Evolutionary conservation across 805 yeast genomes (phyloP).

Genomic region (Zygoascus bituminiphila): DNA sequence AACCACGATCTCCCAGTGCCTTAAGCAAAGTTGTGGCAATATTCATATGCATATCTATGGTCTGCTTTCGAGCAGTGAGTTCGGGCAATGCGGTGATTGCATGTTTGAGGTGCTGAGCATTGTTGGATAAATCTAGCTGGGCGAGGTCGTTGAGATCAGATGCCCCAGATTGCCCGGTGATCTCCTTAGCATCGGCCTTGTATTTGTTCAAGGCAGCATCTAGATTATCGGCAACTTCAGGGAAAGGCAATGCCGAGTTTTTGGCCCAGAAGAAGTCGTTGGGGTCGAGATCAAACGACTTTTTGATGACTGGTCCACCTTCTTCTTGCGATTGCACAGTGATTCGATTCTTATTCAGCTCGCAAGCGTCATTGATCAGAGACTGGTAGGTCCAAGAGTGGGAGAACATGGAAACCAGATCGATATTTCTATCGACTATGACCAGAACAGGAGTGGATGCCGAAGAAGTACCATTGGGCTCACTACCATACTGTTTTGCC

Average conservation of each 20-base stretch:
- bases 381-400: slow-evolving; percentile 99
- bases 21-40: slow-evolving; percentile 76
- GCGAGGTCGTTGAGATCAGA: slow-evolving; percentile 69
- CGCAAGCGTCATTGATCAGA: slow-evolving; percentile 87
- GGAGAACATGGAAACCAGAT: slow-evolving; percentile 85
- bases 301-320: slow-evolving; percentile 31
- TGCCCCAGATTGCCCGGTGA: slow-evolving; percentile 69
- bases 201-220: slow-evolving; percentile 74
- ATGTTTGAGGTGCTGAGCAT: slow-evolving; percentile 37
- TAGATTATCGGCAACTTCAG: slow-evolving; percentile 97
- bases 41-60: slow-evolving; percentile 95
- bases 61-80: slow-evolving; percentile 74
- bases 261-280: slow-evolving; percentile 85
- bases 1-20: slow-evolving; percentile 74
- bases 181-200: slow-evolving; percentile 78
- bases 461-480: slow-evolving; percentile 22
- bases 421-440: slow-evolving; percentile 80
- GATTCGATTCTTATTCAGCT: slow-evolving; percentile 66
- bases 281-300: slow-evolving; percentile 82
- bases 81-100: slow-evolving; percentile 93
- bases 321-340: slow-evolving; percentile 29
- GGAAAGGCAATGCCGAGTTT: slow-evolving; percentile 85
- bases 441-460: slow-evolving; percentile 71
- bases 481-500: slow-evolving; percentile 6
- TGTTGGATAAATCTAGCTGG: slow-evolving; percentile 30